Conservation (phyloP, 352 stramenopile species). For the Globisporangium nunn region DNA sequence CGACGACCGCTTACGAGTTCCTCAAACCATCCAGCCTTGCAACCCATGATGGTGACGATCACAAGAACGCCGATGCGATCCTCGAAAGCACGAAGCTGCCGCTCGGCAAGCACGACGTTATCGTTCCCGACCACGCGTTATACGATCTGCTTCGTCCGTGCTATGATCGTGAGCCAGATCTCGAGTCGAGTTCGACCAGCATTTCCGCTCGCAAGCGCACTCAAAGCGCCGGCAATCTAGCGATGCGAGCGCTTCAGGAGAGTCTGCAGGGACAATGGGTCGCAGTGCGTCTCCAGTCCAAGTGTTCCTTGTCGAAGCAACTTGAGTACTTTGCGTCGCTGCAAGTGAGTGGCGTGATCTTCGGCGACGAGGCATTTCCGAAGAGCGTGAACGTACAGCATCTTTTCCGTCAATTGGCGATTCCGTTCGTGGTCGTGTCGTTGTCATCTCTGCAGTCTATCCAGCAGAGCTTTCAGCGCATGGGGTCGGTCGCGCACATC, state of each 20-base stretch:
- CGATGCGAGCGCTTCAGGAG: conserved; percentile 1
- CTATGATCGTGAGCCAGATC: conserved; percentile 4
- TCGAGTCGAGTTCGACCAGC: background rate
- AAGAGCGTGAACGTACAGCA: conserved; percentile 8
- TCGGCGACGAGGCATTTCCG: conserved; percentile 31
- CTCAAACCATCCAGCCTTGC: conserved; percentile 1
- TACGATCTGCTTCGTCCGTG: conserved; percentile 28
- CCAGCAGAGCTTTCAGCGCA: conserved; percentile 2
- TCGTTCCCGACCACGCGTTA: conserved; percentile 18
- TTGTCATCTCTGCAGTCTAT: conserved; percentile 1
- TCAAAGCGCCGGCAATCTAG: background rate
- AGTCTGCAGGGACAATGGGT: conserved; percentile 23
- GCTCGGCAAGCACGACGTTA: conserved; percentile 34
- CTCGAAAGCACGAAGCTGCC: conserved; percentile 20
- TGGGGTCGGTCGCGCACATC: conserved; percentile 24
- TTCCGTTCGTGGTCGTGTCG: conserved; percentile 46
- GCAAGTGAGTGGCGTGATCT: conserved; percentile 33
- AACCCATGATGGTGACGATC: background rate
- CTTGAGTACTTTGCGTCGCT: conserved; percentile 32
- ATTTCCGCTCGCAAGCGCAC: background rate
- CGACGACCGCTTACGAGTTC: conserved; percentile 32
- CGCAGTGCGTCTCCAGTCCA: conserved; percentile 16
- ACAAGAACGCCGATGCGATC: background rate
- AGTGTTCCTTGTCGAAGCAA: conserved; percentile 35
- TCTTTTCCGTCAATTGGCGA: conserved; percentile 16